A percentile compares a stretch with the other conserved stretches of the same genome.
These are phyloP conservation scores for Pestalotiopsis sp. DNA, from an alignment of 2,329 filamentous ascomycete species.

Conservation along the genomic window DNA sequence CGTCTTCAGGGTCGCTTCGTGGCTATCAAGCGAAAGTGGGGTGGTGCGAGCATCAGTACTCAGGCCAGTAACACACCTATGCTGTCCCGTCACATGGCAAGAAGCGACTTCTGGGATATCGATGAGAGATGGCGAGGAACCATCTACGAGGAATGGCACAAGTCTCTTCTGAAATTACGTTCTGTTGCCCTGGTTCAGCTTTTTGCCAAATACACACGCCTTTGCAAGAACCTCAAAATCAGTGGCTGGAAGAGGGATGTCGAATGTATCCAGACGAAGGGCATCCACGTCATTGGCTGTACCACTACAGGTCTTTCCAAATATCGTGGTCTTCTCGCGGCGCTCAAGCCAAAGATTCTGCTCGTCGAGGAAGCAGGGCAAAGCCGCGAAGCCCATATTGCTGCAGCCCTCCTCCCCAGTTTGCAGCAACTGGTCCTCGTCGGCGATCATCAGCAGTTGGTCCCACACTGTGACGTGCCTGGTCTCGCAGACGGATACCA, in stretches of 20 bases:
- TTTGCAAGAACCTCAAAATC: conserved; percentile 53
- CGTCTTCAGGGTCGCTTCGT: conserved; percentile 46
- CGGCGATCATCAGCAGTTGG: conserved; percentile 79
- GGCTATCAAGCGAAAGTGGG: conserved; percentile 41
- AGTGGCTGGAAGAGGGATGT: conserved; percentile 60
- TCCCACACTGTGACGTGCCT: conserved; percentile 64
- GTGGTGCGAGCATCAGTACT: conserved; percentile 28
- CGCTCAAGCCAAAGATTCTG: conserved; percentile 65
- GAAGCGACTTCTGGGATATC: conserved; percentile 61
- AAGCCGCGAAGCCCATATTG: conserved; percentile 63
- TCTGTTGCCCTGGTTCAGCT: conserved; percentile 46
- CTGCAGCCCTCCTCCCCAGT: conserved; percentile 49
- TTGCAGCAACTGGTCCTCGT: conserved; percentile 59
- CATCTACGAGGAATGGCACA: conserved; percentile 67
- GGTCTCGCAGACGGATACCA: conserved; percentile 62
- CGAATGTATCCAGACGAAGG: conserved; percentile 33
- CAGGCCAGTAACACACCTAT: conserved; percentile 22
- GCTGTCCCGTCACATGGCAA: conserved; percentile 37
- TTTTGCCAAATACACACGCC: conserved; percentile 48
- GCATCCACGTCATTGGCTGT: conserved; percentile 57
- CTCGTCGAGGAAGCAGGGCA: conserved; percentile 82
- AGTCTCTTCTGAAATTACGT: conserved; percentile 49
- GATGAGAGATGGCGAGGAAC: conserved; percentile 54
- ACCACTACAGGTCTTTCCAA: conserved; percentile 83
- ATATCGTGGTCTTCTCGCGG: conserved; percentile 69